phyloP scores from a whole-genome alignment of 2,329 filamentous ascomycete species.

The Colletotrichum sp. region DNA sequence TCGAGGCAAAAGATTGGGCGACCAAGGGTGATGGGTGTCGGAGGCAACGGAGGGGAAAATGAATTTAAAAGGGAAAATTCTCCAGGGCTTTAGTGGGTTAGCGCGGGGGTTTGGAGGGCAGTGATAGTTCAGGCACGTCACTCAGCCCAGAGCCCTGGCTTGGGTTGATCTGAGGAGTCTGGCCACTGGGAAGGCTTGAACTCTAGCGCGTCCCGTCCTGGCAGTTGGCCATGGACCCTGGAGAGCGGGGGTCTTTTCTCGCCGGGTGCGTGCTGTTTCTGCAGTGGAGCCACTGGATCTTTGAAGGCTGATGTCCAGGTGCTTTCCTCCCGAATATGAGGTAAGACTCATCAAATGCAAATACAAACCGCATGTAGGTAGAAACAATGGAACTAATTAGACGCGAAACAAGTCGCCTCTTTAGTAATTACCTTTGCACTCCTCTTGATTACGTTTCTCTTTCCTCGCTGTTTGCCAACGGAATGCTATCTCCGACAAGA shows the following conservation, averaged over 20 bases:
- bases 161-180: neutral
- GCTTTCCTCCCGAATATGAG: neutral
- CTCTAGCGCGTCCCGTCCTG: conserved; percentile 8
- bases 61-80: conserved; percentile 24
- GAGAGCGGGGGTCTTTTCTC: conserved; percentile 1
- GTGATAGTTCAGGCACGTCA: conserved; percentile 17
- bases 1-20: neutral
- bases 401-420: neutral
- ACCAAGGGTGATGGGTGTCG: neutral
- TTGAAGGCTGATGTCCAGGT: neutral
- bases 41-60: conserved; percentile 20
- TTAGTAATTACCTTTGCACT: neutral
- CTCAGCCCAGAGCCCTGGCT: conserved; percentile 10
- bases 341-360: neutral
- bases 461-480: neutral
- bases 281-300: neutral
- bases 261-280: neutral
- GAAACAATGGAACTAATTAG: neutral
- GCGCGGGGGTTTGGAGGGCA: conserved; percentile 21
- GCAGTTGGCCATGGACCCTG: conserved; percentile 12
- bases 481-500: neutral
- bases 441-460: neutral
- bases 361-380: neutral
- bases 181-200: neutral
- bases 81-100: conserved; percentile 25